A percentile compares a stretch with the other conserved stretches of the same genome.
Evolutionary conservation across 2,329 filamentous ascomycete genomes (phyloP).

Genomic region (Aspergillus aculeatinus): DNA sequence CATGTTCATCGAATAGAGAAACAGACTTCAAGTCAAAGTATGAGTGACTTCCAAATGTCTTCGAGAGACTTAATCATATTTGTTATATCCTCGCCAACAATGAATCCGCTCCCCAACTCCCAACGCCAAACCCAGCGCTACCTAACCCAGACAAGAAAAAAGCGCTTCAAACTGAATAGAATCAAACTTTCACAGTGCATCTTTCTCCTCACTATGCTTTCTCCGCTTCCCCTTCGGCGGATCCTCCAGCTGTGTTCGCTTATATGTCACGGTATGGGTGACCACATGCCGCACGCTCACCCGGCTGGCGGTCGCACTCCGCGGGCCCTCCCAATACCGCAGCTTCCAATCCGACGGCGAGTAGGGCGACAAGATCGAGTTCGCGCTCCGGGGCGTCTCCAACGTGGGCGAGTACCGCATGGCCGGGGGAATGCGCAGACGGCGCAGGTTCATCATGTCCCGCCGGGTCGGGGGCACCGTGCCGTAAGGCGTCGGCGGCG

Average conservation of each 20-base stretch:
- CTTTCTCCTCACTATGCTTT: slow-evolving; percentile 49
- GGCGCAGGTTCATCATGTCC: slow-evolving; percentile 56
- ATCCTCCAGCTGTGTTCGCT: slow-evolving; percentile 71
- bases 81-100: neutral
- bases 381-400: slow-evolving; percentile 69
- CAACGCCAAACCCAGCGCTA: slow-evolving; percentile 8
- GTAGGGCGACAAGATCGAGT: slow-evolving; percentile 67
- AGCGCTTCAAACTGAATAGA: too few species aligned
- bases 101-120: slow-evolving; percentile 1
- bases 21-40: too few species aligned
- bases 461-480: slow-evolving; percentile 53
- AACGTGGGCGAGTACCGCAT: slow-evolving; percentile 64
- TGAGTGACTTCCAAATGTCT: neutral
- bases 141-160: neutral
- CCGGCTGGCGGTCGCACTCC: slow-evolving; percentile 59
- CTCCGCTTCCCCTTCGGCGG: slow-evolving; percentile 91
- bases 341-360: slow-evolving; percentile 79
- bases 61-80: neutral
- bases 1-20: too few species aligned
- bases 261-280: slow-evolving; percentile 92
- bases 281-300: slow-evolving; percentile 82
- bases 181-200: slow-evolving; percentile 2
- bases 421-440: slow-evolving; percentile 75
- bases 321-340: slow-evolving; percentile 60
- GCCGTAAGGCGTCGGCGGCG: slow-evolving; percentile 61